Conservation (phyloP, 2,329 filamentous ascomycete genomes). For the Chaetomiaceae sp. region DNA sequence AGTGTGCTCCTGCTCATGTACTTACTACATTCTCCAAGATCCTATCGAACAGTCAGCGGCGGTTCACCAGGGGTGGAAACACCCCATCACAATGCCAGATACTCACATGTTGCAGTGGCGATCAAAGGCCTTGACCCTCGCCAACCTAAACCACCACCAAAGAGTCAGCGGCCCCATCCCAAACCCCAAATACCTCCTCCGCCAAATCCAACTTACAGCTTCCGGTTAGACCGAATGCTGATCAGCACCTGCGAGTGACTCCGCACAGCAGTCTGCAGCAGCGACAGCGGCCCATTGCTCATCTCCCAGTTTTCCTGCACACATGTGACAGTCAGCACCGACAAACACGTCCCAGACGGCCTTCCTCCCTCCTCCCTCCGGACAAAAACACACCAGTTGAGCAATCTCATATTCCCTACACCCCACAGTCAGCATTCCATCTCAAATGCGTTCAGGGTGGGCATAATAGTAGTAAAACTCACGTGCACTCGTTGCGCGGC, state of each 20-base stretch:
- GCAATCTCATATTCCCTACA: slow-evolving; percentile 84
- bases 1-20: slow-evolving; percentile 1
- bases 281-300: slow-evolving; percentile 76
- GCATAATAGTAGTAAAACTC: slow-evolving; percentile 8
- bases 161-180: slow-evolving; percentile 1
- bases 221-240: slow-evolving; percentile 96
- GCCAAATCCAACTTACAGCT: slow-evolving; percentile 49
- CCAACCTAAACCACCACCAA: slow-evolving; percentile 50
- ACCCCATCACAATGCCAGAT: not conserved
- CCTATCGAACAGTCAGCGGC: slow-evolving; percentile 15
- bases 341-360: not conserved
- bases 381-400: slow-evolving; percentile 42
- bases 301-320: slow-evolving; percentile 25
- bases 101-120: slow-evolving; percentile 90
- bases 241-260: slow-evolving; percentile 95
- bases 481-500: slow-evolving; percentile 28
- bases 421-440: slow-evolving; percentile 2
- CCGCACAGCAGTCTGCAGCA: slow-evolving; percentile 94
- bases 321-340: slow-evolving; percentile 39
- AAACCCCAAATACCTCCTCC: no score
- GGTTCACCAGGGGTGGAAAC: not conserved
- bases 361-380: slow-evolving; percentile 15
- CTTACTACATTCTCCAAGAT: slow-evolving; percentile 34
- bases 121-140: slow-evolving; percentile 97
- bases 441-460: not conserved